Evolutionary conservation across 225 moss, liverwort and hornwort genomes (phyloP).

Genomic region (Antitrichia curtipendula): DNA sequence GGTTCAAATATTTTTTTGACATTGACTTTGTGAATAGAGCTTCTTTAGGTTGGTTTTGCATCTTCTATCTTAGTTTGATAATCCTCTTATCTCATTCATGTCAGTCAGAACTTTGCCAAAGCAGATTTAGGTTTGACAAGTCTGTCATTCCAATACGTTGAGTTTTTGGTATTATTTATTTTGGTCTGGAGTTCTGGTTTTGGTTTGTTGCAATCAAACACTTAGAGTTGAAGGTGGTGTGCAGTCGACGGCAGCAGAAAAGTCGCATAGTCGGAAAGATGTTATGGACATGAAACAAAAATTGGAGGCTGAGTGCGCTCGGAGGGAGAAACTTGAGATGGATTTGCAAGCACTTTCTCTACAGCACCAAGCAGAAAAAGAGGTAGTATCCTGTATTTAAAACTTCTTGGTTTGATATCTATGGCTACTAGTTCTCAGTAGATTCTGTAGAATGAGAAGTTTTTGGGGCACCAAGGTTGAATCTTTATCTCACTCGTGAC

Average conservation of each 20-base stretch:
- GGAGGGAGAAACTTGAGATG: slow-evolving; percentile 67
- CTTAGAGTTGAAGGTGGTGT: slow-evolving; percentile 5
- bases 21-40: neutral
- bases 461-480: neutral
- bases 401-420: neutral
- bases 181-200: neutral
- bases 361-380: neutral
- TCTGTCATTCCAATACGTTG: neutral
- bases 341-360: slow-evolving; percentile 20
- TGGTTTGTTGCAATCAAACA: neutral
- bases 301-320: slow-evolving; percentile 46
- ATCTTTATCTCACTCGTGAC: neutral
- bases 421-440: neutral
- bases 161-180: neutral
- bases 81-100: neutral
- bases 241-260: slow-evolving; percentile 61
- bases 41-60: neutral
- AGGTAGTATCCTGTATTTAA: slow-evolving; percentile 1
- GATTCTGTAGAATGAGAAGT: neutral
- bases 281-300: slow-evolving; percentile 50
- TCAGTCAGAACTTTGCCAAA: neutral
- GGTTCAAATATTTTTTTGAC: neutral
- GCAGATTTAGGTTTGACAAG: neutral
- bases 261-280: slow-evolving; percentile 33
- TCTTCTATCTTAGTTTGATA: neutral